These are phyloP conservation scores for Paraleonurus japonicus DNA, from an alignment of 257 asterid species.

Conservation along the genomic window DNA sequence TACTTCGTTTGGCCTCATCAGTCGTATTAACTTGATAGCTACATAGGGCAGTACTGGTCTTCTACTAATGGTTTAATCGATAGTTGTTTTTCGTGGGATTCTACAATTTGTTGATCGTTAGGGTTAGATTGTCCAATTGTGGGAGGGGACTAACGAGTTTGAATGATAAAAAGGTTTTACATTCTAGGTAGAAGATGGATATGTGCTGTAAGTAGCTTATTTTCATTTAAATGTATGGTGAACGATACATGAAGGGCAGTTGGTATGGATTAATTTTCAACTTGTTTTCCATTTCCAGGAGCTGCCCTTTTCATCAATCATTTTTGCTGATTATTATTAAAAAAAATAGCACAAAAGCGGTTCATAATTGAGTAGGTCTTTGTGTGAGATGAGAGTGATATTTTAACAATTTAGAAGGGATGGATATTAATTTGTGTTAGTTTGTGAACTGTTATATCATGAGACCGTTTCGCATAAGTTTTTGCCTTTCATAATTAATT, in stretches of 20 bases:
- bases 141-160: constrained; percentile 17
- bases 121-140: constrained; percentile 30
- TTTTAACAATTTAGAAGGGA: too few species aligned
- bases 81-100: constrained; percentile 23
- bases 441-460: too few species aligned
- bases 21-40: constrained; percentile 44
- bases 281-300: constrained; percentile 44
- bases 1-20: constrained; percentile 84
- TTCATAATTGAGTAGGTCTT: too few species aligned
- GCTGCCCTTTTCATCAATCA: constrained; percentile 35
- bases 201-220: constrained; percentile 31
- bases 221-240: constrained; percentile 16
- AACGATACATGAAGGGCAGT: constrained; percentile 25
- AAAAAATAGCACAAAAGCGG: too few species aligned
- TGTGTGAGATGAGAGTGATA: too few species aligned
- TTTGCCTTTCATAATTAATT: too few species aligned
- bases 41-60: constrained; percentile 31
- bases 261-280: constrained; percentile 62
- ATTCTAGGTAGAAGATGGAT: constrained; percentile 28
- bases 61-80: constrained; percentile 35
- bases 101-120: constrained; percentile 35
- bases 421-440: too few species aligned
- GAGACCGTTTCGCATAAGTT: too few species aligned
- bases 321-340: constrained; percentile 34
- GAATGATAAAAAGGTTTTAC: constrained; percentile 14